Base-by-base conservation (phyloP, 1,139 yeast species). In the Yamadazyma oceani region DNA sequence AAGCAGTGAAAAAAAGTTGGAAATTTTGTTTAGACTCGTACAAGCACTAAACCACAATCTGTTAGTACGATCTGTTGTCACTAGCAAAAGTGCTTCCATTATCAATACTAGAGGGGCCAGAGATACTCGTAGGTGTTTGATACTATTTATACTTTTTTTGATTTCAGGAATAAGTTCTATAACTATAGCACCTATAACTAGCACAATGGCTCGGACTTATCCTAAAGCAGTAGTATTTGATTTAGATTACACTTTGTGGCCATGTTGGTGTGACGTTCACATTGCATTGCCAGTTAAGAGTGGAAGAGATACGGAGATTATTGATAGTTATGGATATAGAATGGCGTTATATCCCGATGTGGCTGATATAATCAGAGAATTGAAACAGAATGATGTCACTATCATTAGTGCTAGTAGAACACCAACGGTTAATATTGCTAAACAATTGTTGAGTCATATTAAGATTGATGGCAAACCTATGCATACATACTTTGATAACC, bases 241-340 rank as follows among this genome's bases (percentile, higher is more conserved):
- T 50, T 62, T 85, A 32, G 94, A 85, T 55, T 85, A 81, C 51
- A 85, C 94, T 0, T 60, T 85, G 30, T 85, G 92, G 94, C 90
- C 75, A 29, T 66, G 85, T 58, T 75, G 73, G 85, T 75, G 69
- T 45, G 73, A 85, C 51, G 83, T 88, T 0, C 92, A 85, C 53
- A 69, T 85, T 12, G 58, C 67, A 2, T 65, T 78, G n/a, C 92
- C 67, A 2, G 33, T 62, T 5, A 54, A 50, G 41, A 48, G 58
- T 25, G 44, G 47, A 0, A 48, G 54, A 5, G 56, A 57, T 14
- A 44, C 52, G 6, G 46, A 50, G 15, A 55, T 66, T 4, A 51
- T 55, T 2, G 88, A 81, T 50, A 57, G 68, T 32, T 57, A 61
- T 38, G 83, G 83, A 1, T 73, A 64, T 44, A 57, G 62, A 29